phyloP scores from a whole-genome alignment of 441 rosid species.

The Populus hybrid region DNA sequence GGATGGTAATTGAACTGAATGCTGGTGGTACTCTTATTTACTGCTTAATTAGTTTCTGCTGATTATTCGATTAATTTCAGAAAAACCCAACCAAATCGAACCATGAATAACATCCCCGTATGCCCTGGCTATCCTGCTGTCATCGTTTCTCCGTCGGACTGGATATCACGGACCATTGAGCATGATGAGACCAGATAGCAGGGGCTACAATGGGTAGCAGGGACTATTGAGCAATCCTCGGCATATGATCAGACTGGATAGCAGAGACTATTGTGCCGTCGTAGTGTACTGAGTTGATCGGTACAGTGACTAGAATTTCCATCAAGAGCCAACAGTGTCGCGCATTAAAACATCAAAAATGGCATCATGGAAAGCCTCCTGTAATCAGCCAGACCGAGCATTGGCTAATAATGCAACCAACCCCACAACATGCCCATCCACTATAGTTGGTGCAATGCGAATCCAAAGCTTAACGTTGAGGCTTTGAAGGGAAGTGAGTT shows the following conservation, averaged over 20 bases:
- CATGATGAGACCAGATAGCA: too few relatives aligned
- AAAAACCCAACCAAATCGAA: neutral
- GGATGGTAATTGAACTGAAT: neutral
- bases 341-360: neutral
- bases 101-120: neutral
- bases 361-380: neutral
- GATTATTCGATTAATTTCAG: neutral
- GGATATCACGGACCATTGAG: neutral
- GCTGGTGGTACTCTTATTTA: neutral
- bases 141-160: neutral
- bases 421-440: conserved; percentile 17
- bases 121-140: neutral
- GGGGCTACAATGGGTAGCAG: neutral
- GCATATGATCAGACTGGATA: neutral
- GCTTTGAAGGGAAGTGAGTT: neutral
- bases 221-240: neutral
- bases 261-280: neutral
- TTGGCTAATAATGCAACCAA: conserved; percentile 23
- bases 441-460: conserved; percentile 9
- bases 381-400: conserved; percentile 2
- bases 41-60: neutral
- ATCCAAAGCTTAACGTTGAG: conserved; percentile 21
- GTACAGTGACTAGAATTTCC: neutral
- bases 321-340: neutral
- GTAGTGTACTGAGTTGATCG: neutral